Evolutionary conservation across 2,329 filamentous ascomycete genomes (phyloP), one percentile per base, ranked within the genome.

Genomic region (Phialophora tarda): DNA sequence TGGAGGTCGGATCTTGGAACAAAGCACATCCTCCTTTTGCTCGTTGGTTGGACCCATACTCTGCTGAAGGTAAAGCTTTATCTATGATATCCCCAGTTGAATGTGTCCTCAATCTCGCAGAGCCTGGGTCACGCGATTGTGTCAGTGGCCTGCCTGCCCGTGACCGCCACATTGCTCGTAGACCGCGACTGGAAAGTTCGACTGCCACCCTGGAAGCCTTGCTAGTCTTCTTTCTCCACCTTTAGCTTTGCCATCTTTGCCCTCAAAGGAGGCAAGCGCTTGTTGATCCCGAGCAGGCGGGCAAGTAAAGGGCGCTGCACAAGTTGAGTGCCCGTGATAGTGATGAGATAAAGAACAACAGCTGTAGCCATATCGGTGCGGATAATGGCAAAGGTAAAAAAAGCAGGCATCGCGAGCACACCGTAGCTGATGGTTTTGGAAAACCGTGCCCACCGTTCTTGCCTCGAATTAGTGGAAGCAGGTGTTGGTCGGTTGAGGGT

Each of bases 301-400:
- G 59, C 62, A 10, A 67, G 48, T 2, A 70, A 24, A 24, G 68
- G 63, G 23, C 68, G 55, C 38, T 66, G 68, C 14, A 65, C 53
- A 28, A 68, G 51, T 50, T 67, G 65, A 11, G 65, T 67, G 7
- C 38, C 60, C 12, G 63, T 65, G 38, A 59, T 68, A 12, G 59
- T 63, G 26, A 68, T 68, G 32, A 70, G 57, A 47, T 70, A 70
- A n/a, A 70, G 41, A 5, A 68, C 60, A 8, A 70, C 58, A 21
- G 65, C 68, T 3, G 68, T 66, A 5, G 65, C 41, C 21, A 65
- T 47, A 28, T 67, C 67, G 24, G 57, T 38, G 32, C 59, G 56
- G 47, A 69, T 69, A 6, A 70, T 56, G 23, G 63, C 26, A 17
- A 50, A 55, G 6, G 65, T 62, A 24, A 70, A 70, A 23, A 68